A percentile compares a stretch with the other conserved stretches of the same genome.
Conservation (phyloP, 192 early-diverging fungal genomes). For the Backusella tarrabulga region DNA sequence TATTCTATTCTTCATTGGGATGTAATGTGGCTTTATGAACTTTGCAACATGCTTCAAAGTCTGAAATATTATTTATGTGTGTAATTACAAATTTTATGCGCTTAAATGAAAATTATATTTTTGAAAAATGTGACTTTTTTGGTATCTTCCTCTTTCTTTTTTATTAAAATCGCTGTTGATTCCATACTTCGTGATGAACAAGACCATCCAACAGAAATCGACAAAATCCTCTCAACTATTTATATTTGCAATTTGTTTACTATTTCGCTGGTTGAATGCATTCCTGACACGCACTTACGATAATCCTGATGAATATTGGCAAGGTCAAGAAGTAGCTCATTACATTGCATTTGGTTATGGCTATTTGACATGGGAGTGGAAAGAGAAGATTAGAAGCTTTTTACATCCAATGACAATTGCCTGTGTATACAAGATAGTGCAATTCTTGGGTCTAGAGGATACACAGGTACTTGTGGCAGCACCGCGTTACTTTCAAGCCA, state of each 20-base stretch:
- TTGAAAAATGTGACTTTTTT: neutral
- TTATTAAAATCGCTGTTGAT: neutral
- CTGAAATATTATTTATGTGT: no score
- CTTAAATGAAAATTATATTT: neutral
- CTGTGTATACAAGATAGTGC: slow-evolving; percentile 64
- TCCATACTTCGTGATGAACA: neutral
- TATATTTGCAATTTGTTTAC: slow-evolving; percentile 14
- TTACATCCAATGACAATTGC: slow-evolving; percentile 87
- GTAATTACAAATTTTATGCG: no score
- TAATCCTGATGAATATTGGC: slow-evolving; percentile 98
- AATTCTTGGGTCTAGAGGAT: slow-evolving; percentile 60
- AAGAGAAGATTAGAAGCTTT: slow-evolving; percentile 72
- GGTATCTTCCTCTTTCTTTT: neutral
- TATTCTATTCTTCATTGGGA: no score
- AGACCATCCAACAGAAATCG: slow-evolving; percentile 6
- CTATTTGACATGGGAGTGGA: slow-evolving; percentile 95
- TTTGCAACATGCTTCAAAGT: no score
- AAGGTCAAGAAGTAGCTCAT: slow-evolving; percentile 91
- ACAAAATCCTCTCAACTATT: slow-evolving; percentile 2
- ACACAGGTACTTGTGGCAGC: slow-evolving; percentile 70
- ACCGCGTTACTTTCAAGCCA: slow-evolving; percentile 73
- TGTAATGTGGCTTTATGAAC: no score
- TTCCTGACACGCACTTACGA: slow-evolving; percentile 71
- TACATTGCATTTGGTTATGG: slow-evolving; percentile 84
- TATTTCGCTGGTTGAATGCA: slow-evolving; percentile 65